phyloP scores from a whole-genome alignment of 1,284 basidiomycete species.

The Hypsizygus ulmarius region DNA sequence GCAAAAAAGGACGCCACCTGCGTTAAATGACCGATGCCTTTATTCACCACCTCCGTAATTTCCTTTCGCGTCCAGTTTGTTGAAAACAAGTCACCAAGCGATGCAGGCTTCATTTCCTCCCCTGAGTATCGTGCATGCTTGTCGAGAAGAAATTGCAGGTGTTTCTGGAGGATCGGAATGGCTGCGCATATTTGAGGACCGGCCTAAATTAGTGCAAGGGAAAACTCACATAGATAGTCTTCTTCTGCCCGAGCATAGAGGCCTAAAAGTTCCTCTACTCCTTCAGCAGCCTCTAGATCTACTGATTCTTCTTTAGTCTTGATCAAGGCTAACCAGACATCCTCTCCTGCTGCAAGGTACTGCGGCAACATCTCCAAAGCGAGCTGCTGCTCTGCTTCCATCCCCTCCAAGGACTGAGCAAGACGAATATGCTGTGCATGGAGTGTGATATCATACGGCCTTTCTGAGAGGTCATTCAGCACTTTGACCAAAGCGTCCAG shows the following conservation, averaged over 20 bases:
- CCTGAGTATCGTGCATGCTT: conserved; percentile 47
- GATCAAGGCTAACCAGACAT: conserved; percentile 65
- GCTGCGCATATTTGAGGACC: conserved; percentile 44
- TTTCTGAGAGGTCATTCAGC: conserved; percentile 54
- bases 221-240: conserved; percentile 77
- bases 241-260: conserved; percentile 67
- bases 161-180: conserved; percentile 66
- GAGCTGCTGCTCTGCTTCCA: conserved; percentile 54
- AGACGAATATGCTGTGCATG: conserved; percentile 66
- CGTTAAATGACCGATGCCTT: conserved; percentile 59
- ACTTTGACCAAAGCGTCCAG: conserved; percentile 61
- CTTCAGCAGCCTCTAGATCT: conserved; percentile 48
- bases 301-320: conserved; percentile 47
- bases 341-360: conserved; percentile 62
- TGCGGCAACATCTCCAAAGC: conserved; percentile 66
- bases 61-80: conserved; percentile 57
- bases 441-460: conserved; percentile 57
- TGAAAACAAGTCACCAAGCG: conserved; percentile 53
- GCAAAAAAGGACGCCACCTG: conserved; percentile 39
- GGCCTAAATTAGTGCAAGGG: neutral
- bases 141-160: conserved; percentile 66
- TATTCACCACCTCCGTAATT: conserved; percentile 54
- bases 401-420: conserved; percentile 48
- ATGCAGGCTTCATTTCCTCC: conserved; percentile 43
- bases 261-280: conserved; percentile 57